A percentile compares a stretch with the other conserved stretches of the same genome.
These are phyloP conservation scores for Myxozyma mucilagina DNA, from an alignment of 805 yeast species.

Conservation along the genomic window DNA sequence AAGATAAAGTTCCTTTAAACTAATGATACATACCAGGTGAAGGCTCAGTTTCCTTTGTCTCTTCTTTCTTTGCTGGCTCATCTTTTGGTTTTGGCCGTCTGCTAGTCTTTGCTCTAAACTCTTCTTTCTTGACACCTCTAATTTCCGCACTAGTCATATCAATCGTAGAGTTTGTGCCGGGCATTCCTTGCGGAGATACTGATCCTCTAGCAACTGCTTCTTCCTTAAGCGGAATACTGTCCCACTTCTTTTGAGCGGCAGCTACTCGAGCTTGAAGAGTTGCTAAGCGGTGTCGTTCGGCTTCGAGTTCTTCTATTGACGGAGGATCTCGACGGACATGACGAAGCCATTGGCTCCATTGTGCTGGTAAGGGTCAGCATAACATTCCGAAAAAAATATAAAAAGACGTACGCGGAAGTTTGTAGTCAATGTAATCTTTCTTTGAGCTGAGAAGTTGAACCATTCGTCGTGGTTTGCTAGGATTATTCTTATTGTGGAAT, in stretches of 20 bases:
- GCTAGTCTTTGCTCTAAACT: background rate
- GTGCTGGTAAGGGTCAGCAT: conserved; percentile 42
- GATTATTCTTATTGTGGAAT: conserved; percentile 54
- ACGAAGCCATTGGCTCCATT: conserved; percentile 82
- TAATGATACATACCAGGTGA: background rate
- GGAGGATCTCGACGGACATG: conserved; percentile 63
- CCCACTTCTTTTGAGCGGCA: conserved; percentile 45
- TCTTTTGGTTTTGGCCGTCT: background rate
- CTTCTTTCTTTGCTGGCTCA: background rate
- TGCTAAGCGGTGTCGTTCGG: conserved; percentile 58
- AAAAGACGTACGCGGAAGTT: conserved; percentile 45
- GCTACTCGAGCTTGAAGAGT: conserved; percentile 53
- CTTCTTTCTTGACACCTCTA: background rate
- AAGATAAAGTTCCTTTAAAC: background rate
- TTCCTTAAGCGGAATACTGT: conserved; percentile 39
- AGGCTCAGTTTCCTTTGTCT: background rate
- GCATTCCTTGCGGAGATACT: conserved; percentile 29
- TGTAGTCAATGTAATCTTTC: conserved; percentile 58
- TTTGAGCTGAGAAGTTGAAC: conserved; percentile 56
- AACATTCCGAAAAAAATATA: conserved; percentile 43
- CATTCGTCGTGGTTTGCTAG: conserved; percentile 59
- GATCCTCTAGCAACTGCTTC: conserved; percentile 10
- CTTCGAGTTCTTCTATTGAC: conserved; percentile 57
- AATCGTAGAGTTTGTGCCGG: conserved; percentile 9
- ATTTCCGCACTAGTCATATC: conserved; percentile 8